Evolutionary conservation across 2,329 filamentous ascomycete species (phyloP).

Genomic region (Fusarium zealandicum): DNA sequence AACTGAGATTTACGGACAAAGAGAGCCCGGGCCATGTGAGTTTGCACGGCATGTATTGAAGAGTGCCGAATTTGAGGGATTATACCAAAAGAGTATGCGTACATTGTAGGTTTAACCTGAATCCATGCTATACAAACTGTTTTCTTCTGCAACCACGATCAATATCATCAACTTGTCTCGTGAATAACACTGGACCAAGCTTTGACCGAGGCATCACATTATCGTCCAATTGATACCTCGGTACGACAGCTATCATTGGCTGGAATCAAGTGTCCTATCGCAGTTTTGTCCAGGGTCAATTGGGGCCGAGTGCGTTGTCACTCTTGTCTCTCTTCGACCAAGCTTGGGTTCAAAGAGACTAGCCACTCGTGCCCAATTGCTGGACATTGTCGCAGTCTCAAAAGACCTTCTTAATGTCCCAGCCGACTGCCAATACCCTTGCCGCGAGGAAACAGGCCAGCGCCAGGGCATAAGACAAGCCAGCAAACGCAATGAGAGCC

Average conservation of each 20-base stretch:
- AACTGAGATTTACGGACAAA: conserved; percentile 24
- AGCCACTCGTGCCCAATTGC: background rate
- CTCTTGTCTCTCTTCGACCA: background rate
- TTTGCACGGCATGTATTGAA: conserved; percentile 2
- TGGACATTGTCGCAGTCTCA: conserved; percentile 1
- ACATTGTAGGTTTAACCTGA: background rate
- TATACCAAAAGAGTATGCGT: background rate
- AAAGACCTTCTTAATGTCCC: conserved; percentile 28
- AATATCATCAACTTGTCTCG: background rate
- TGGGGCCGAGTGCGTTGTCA: background rate
- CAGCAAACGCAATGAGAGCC: conserved; percentile 50
- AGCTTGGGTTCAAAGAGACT: background rate
- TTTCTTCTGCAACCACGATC: background rate
- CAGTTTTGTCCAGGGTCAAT: conserved; percentile 7
- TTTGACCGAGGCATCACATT: conserved; percentile 9
- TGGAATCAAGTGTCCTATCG: conserved; percentile 13
- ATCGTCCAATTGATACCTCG: conserved; percentile 15
- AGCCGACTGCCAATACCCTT: conserved; percentile 30
- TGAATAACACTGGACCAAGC: background rate
- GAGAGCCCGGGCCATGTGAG: conserved; percentile 12
- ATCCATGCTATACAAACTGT: background rate
- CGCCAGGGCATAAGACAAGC: conserved; percentile 35
- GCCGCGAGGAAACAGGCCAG: conserved; percentile 31
- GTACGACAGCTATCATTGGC: conserved; percentile 11
- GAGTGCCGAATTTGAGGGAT: background rate